These are phyloP conservation scores for Neonectria hederae DNA, from an alignment of 2,329 filamentous ascomycete genomes.

Conservation along the genomic window DNA sequence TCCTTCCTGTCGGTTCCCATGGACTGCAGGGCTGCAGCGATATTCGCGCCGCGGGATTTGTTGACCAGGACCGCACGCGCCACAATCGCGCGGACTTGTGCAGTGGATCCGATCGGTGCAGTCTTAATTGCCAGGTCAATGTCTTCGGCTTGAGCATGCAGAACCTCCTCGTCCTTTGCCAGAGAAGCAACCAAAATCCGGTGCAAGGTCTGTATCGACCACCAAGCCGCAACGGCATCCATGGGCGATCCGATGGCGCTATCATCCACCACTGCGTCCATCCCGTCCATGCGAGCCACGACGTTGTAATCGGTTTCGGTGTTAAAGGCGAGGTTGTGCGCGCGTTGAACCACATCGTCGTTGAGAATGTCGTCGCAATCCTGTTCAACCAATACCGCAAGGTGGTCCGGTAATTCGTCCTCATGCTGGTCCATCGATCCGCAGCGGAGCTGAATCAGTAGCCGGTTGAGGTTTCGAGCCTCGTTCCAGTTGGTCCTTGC, in stretches of 20 bases:
- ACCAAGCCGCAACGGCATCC: conserved; percentile 92
- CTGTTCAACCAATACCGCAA: conserved; percentile 78
- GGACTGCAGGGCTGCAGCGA: conserved; percentile 64
- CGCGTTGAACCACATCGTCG: conserved; percentile 80
- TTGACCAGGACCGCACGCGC: conserved; percentile 66
- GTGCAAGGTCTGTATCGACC: conserved; percentile 79
- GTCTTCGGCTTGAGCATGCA: conserved; percentile 48
- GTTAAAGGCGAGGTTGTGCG: conserved; percentile 92
- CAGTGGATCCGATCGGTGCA: conserved; percentile 81
- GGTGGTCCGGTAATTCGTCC: conserved; percentile 75
- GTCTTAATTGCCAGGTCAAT: conserved; percentile 75
- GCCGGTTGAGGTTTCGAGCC: conserved; percentile 71
- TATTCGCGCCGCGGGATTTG: conserved; percentile 64
- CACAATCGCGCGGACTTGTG: conserved; percentile 68
- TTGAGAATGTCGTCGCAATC: conserved; percentile 86
- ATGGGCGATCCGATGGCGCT: conserved; percentile 85
- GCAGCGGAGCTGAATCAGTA: conserved; percentile 55
- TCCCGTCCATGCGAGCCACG: conserved; percentile 71
- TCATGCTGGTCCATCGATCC: conserved; percentile 59
- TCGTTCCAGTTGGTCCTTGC: conserved; percentile 84
- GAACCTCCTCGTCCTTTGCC: conserved; percentile 54
- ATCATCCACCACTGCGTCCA: conserved; percentile 87
- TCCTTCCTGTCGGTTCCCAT: conserved; percentile 49
- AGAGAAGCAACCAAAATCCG: conserved; percentile 73
- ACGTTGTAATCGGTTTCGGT: conserved; percentile 75